phyloP scores from a whole-genome alignment of 2,329 filamentous ascomycete genomes.

The Fusarium sp. region DNA sequence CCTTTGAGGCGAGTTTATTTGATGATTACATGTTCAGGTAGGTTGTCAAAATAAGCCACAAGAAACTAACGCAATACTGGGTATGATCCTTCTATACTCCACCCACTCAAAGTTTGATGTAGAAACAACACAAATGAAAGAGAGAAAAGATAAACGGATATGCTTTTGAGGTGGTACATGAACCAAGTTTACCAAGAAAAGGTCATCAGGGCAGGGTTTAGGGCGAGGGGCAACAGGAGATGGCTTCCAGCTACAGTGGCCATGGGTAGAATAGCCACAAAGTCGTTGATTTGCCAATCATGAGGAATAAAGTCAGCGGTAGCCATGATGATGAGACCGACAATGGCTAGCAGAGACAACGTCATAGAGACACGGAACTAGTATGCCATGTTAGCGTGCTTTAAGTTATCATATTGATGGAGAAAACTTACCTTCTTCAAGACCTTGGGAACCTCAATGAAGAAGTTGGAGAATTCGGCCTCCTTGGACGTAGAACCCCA shows the following conservation, averaged over 20 bases:
- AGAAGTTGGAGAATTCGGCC: slow-evolving; percentile 83
- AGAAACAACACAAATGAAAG: background rate
- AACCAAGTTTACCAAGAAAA: slow-evolving; percentile 71
- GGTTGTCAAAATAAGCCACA: background rate
- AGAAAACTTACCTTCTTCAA: slow-evolving; percentile 75
- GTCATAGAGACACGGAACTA: slow-evolving; percentile 79
- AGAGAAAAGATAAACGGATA: background rate
- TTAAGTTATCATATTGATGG: slow-evolving; percentile 47
- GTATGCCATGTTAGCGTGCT: slow-evolving; percentile 27
- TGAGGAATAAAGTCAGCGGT: slow-evolving; percentile 72
- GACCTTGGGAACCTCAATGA: slow-evolving; percentile 84
- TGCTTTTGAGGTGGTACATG: slow-evolving; percentile 4
- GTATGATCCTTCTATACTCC: slow-evolving; percentile 23
- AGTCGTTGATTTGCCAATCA: slow-evolving; percentile 74
- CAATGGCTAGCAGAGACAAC: slow-evolving; percentile 68
- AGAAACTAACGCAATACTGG: slow-evolving; percentile 15
- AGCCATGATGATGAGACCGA: slow-evolving; percentile 73
- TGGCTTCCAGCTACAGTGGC: slow-evolving; percentile 76
- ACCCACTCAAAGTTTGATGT: background rate
- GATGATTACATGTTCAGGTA: background rate
- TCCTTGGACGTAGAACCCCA: slow-evolving; percentile 91
- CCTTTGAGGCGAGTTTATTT: background rate
- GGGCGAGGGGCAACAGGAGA: slow-evolving; percentile 75
- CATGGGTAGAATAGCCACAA: slow-evolving; percentile 82
- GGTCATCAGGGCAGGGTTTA: slow-evolving; percentile 84